These are phyloP conservation scores for Bacterosira constricta DNA, from an alignment of 108 stramenopile species.

Conservation along the genomic window DNA sequence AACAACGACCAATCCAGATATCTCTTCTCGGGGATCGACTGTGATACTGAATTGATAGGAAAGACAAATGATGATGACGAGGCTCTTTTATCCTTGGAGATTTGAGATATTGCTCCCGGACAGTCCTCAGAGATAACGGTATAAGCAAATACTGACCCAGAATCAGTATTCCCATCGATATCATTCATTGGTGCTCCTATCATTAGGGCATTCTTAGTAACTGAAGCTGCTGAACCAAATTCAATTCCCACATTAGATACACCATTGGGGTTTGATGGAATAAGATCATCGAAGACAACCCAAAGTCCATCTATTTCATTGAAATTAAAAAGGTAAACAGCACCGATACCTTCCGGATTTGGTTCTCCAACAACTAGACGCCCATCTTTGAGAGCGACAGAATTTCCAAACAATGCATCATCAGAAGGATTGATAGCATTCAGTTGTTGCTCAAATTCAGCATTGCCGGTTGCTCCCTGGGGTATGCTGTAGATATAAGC, in stretches of 20 bases:
- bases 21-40: constrained; percentile 10
- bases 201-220: not conserved
- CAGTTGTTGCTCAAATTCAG: not conserved
- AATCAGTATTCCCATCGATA: not conserved
- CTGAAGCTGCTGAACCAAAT: not conserved
- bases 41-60: not conserved
- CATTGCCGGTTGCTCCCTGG: not conserved
- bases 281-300: not conserved
- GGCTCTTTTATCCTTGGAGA: not conserved
- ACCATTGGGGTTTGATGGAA: not conserved
- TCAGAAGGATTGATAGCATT: not conserved
- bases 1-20: constrained; percentile 17
- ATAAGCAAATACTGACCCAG: constrained; percentile 5
- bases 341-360: not conserved
- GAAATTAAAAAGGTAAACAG: not conserved
- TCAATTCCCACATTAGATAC: not conserved
- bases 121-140: no score
- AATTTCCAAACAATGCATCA: not conserved
- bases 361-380: not conserved
- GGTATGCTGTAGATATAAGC: not conserved
- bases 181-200: not conserved
- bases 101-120: not conserved
- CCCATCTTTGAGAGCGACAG: constrained; percentile 1
- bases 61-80: no score
- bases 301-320: not conserved